A percentile compares a stretch with the other conserved stretches of the same genome.
These are phyloP conservation scores for Pleurotus salmoneostramineus DNA, from an alignment of 768 basidiomycete species.

Conservation along the genomic window DNA sequence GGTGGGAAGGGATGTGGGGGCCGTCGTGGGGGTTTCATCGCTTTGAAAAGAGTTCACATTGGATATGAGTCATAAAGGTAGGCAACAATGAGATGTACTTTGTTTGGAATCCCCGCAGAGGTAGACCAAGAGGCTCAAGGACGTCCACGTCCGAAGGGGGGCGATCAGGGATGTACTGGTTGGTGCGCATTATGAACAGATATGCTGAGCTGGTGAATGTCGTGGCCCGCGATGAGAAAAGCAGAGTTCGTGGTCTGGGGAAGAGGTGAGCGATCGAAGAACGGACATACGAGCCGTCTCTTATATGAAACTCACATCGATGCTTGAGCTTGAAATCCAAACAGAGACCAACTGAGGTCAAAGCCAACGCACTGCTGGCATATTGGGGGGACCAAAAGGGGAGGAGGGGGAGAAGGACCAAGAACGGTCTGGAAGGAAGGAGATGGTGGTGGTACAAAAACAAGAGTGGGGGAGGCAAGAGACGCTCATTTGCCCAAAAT, in stretches of 20 bases:
- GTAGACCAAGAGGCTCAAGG: constrained; percentile 16
- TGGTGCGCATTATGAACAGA: neutral
- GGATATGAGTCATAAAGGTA: constrained; percentile 10
- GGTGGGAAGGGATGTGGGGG: constrained; percentile 29
- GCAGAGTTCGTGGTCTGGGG: neutral
- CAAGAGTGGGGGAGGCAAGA: constrained; percentile 22
- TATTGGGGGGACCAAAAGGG: constrained; percentile 2
- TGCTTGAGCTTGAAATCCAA: neutral
- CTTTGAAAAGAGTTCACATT: constrained; percentile 13
- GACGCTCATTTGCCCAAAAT: constrained; percentile 20
- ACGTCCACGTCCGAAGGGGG: constrained; percentile 8
- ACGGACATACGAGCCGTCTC: neutral
- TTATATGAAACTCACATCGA: constrained; percentile 7
- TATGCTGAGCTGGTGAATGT: neutral
- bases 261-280: constrained; percentile 1
- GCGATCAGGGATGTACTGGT: neutral
- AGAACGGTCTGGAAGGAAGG: constrained; percentile 8
- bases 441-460: constrained; percentile 21
- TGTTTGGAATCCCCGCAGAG: constrained; percentile 17
- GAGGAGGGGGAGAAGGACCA: constrained; percentile 7
- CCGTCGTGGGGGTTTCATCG: constrained; percentile 27
- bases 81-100: constrained; percentile 10
- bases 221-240: neutral
- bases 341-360: constrained; percentile 2
- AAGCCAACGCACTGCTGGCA: constrained; percentile 5